Conservation (phyloP, 2,329 filamentous ascomycete species). For the Leptodontidium sp. region DNA sequence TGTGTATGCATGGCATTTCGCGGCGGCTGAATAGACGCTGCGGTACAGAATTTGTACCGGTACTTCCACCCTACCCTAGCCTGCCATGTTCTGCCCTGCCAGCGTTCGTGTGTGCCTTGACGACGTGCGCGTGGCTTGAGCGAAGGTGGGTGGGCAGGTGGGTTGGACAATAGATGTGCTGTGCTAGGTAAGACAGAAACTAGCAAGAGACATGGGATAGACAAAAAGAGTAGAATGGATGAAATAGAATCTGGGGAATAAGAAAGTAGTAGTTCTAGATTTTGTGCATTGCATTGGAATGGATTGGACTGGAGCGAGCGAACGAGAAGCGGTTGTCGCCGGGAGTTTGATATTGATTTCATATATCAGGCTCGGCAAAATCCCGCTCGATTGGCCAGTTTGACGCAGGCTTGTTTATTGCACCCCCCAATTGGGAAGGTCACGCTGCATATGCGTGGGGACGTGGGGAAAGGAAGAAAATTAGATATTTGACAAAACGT, state of each 20-base stretch:
- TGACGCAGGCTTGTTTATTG: slow-evolving; percentile 17
- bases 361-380: slow-evolving; percentile 9
- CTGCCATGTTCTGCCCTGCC: not conserved
- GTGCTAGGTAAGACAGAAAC: slow-evolving; percentile 9
- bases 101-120: not conserved
- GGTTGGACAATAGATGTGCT: slow-evolving; percentile 4
- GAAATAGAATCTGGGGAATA: slow-evolving; percentile 8
- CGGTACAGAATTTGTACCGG: slow-evolving; percentile 6
- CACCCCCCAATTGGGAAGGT: not conserved
- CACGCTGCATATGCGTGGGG: not conserved
- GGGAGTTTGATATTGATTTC: slow-evolving; percentile 18
- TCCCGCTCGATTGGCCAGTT: slow-evolving; percentile 1
- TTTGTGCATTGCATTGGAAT: not conserved
- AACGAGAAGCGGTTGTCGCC: not conserved
- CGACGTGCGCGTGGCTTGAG: slow-evolving; percentile 15
- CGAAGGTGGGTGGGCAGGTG: not conserved
- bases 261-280: not conserved
- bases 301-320: not conserved
- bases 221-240: slow-evolving; percentile 2
- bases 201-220: not conserved
- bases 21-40: slow-evolving; percentile 15
- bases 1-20: slow-evolving; percentile 1
- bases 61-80: not conserved
- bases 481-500: not conserved
- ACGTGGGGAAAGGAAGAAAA: not conserved